Evolutionary conservation across 306 rosid species (phyloP).

Genomic region (Trichosanthes truncata): DNA sequence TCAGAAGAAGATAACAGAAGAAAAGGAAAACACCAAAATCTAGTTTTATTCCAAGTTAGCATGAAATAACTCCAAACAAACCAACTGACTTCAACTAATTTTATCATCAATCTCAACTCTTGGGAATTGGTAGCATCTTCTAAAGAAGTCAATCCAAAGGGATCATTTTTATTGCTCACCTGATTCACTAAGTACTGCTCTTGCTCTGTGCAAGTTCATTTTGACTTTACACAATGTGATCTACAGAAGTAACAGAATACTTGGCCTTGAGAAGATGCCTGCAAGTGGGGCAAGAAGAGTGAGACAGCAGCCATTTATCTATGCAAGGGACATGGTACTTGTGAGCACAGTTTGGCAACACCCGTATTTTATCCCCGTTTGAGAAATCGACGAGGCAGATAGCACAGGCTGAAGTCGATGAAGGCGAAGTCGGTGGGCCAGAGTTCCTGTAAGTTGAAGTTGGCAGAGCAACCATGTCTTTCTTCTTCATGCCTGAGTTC

Average conservation of each 20-base stretch:
- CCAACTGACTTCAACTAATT: not conserved
- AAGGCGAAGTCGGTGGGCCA: no score
- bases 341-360: slow-evolving; percentile 65
- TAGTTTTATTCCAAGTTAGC: not conserved
- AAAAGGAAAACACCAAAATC: not conserved
- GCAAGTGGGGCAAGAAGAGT: slow-evolving; percentile 89
- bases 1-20: not conserved
- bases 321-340: slow-evolving; percentile 63
- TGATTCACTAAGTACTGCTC: not conserved
- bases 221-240: not conserved
- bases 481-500: slow-evolving; percentile 62
- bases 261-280: slow-evolving; percentile 32
- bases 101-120: not conserved
- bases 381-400: slow-evolving; percentile 53
- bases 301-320: slow-evolving; percentile 64
- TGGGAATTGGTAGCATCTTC: not conserved
- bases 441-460: slow-evolving; percentile 29
- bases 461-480: slow-evolving; percentile 58
- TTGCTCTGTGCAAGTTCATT: not conserved
- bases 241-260: not conserved
- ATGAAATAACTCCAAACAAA: not conserved
- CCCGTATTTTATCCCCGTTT: slow-evolving; percentile 58
- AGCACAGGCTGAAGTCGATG: slow-evolving; percentile 33
- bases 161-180: not conserved
- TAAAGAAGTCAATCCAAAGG: not conserved